A percentile compares a stretch with the other conserved stretches of the same genome.
These are phyloP conservation scores for Bruguiera gymnorhiza DNA, from an alignment of 345 rosid species.

Conservation along the genomic window DNA sequence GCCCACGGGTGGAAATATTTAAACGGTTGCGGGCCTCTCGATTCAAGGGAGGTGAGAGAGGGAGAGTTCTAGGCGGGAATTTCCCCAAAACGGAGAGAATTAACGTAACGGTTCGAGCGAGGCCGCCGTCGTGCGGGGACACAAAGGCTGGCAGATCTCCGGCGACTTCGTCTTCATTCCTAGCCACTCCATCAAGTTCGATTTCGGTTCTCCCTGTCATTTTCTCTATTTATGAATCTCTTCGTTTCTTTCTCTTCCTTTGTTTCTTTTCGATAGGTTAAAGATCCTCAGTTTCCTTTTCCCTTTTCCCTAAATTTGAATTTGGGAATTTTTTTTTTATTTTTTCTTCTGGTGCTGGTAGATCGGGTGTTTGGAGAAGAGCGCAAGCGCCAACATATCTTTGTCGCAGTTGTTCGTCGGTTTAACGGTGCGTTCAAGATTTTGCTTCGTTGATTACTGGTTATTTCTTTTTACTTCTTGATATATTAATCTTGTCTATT, in stretches of 20 bases:
- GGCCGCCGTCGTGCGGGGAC: constrained; percentile 61
- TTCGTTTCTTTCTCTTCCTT: not conserved
- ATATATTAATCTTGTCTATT: too few relatives aligned
- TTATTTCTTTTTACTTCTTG: too few relatives aligned
- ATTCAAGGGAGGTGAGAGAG: too few relatives aligned
- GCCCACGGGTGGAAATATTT: too few relatives aligned
- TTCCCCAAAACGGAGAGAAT: constrained; percentile 64
- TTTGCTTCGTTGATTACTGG: not conserved
- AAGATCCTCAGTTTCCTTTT: too few relatives aligned
- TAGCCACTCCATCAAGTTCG: constrained; percentile 51
- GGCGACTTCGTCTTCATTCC: constrained; percentile 61
- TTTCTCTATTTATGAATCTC: not conserved
- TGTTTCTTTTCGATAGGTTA: too few relatives aligned
- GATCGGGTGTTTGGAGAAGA: constrained; percentile 67
- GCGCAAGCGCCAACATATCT: constrained; percentile 71
- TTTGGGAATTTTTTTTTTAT: not conserved
- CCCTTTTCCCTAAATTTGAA: too few relatives aligned
- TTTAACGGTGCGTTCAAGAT: too few relatives aligned
- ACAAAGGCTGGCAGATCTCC: constrained; percentile 66
- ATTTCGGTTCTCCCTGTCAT: constrained; percentile 49
- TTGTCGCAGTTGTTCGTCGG: constrained; percentile 56
- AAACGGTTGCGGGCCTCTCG: too few relatives aligned
- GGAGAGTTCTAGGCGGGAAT: too few relatives aligned
- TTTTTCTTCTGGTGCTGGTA: constrained; percentile 3
- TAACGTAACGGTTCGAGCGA: constrained; percentile 73